Percentiles rank a stretch among this genome's conserved stretches.
These are phyloP conservation scores for Penstemon barbatus DNA, from an alignment of 257 asterid species.

Conservation along the genomic window DNA sequence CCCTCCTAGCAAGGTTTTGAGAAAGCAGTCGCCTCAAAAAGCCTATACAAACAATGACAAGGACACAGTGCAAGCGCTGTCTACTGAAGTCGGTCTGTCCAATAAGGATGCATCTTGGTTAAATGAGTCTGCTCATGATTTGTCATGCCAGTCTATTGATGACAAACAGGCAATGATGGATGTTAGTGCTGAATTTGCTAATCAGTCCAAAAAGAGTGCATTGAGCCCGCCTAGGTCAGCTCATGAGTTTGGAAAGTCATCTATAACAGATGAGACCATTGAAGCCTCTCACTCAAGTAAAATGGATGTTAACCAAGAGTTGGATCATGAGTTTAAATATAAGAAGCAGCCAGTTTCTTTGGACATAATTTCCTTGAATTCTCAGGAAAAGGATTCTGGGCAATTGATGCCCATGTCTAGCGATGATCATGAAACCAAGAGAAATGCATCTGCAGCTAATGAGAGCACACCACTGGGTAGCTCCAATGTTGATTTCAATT, in stretches of 20 bases:
- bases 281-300: slow-evolving; percentile 36
- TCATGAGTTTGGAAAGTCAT: slow-evolving; percentile 37
- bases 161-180: slow-evolving; percentile 32
- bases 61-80: slow-evolving; percentile 23
- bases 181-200: slow-evolving; percentile 25
- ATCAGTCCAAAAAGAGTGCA: slow-evolving; percentile 25
- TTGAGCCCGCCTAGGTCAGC: slow-evolving; percentile 29
- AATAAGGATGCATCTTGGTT: slow-evolving; percentile 32
- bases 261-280: slow-evolving; percentile 31
- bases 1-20: slow-evolving; percentile 29
- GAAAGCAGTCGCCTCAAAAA: slow-evolving; percentile 25
- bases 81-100: slow-evolving; percentile 24
- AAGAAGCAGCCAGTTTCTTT: slow-evolving; percentile 33
- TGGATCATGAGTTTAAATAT: slow-evolving; percentile 33
- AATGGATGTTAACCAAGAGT: slow-evolving; percentile 25
- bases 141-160: slow-evolving; percentile 28
- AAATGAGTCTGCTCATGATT: slow-evolving; percentile 19
- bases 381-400: slow-evolving; percentile 38
- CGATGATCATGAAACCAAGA: slow-evolving; percentile 32
- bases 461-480: slow-evolving; percentile 22
- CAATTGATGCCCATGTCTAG: slow-evolving; percentile 32
- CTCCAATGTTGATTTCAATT: slow-evolving; percentile 19
- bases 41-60: slow-evolving; percentile 18
- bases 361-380: slow-evolving; percentile 34
- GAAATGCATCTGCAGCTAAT: slow-evolving; percentile 28